Conservation (phyloP, 1,139 yeast species). For the Lodderomyces oxycetoniae region DNA sequence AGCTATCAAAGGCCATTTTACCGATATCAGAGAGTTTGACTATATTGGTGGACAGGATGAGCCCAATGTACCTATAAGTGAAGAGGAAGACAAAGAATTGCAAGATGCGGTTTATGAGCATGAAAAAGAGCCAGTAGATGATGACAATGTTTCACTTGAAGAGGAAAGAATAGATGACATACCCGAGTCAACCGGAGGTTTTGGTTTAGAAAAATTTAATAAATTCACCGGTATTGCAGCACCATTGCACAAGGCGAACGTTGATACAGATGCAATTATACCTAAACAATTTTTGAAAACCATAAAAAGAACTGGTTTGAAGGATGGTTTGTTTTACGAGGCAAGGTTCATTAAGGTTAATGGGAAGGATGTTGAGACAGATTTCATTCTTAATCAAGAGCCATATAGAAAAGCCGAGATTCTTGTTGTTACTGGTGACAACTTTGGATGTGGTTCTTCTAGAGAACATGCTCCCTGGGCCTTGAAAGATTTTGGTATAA, state of each 20-base stretch:
- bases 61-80: conserved; percentile 57
- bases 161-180: conserved; percentile 55
- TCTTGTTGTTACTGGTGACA: conserved; percentile 89
- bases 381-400: conserved; percentile 78
- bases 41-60: conserved; percentile 58
- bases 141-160: conserved; percentile 29
- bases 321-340: conserved; percentile 85
- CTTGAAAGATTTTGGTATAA: conserved; percentile 91
- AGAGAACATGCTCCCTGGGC: conserved; percentile 99
- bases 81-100: conserved; percentile 50
- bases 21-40: conserved; percentile 81
- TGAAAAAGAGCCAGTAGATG: conserved; percentile 54
- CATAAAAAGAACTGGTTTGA: conserved; percentile 92
- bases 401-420: conserved; percentile 80
- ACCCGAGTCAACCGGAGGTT: conserved; percentile 43
- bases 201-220: conserved; percentile 66
- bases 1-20: conserved; percentile 84
- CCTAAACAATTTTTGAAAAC: conserved; percentile 98
- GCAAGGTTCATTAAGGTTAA: conserved; percentile 69
- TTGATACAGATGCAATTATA: conserved; percentile 96
- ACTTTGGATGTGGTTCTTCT: conserved; percentile 98
- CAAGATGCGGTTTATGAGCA: conserved; percentile 69
- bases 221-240: conserved; percentile 84
- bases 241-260: conserved; percentile 89
- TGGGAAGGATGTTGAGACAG: conserved; percentile 79